Evolutionary conservation across 2,329 filamentous ascomycete species (phyloP).

Genomic region (Fusarium veterinarium): DNA sequence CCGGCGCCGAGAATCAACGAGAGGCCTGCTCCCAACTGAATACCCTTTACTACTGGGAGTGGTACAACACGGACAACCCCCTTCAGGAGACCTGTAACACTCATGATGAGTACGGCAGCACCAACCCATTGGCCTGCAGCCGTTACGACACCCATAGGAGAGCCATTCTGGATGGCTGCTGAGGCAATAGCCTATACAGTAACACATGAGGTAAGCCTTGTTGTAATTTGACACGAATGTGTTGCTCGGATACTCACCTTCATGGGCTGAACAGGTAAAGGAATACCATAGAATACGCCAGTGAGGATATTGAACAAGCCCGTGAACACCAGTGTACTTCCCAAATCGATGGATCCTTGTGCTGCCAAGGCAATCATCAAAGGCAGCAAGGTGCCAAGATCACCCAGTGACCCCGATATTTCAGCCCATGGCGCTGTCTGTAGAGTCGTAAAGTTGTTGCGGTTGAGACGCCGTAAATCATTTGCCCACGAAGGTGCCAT

Average conservation of each 20-base stretch:
- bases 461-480: constrained; percentile 50
- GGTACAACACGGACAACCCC: constrained; percentile 82
- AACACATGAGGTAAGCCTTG: background rate
- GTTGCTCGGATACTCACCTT: constrained; percentile 58
- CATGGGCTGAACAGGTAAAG: constrained; percentile 91
- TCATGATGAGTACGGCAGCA: constrained; percentile 78
- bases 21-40: constrained; percentile 91
- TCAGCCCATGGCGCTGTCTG: constrained; percentile 69
- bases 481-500: constrained; percentile 45
- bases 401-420: constrained; percentile 87
- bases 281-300: constrained; percentile 85
- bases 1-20: constrained; percentile 85
- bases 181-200: constrained; percentile 79
- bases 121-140: constrained; percentile 83
- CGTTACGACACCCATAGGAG: constrained; percentile 69
- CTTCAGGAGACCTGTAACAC: constrained; percentile 79
- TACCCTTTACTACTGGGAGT: constrained; percentile 90
- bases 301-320: constrained; percentile 89
- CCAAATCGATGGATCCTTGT: constrained; percentile 81
- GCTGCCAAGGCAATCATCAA: constrained; percentile 87
- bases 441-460: constrained; percentile 62
- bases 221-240: background rate
- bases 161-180: constrained; percentile 78
- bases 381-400: constrained; percentile 89
- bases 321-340: constrained; percentile 87